A percentile compares a stretch with the other conserved stretches of the same genome.
phyloP scores from a whole-genome alignment of 208 protist genomes.

The Crithidia bombi region DNA sequence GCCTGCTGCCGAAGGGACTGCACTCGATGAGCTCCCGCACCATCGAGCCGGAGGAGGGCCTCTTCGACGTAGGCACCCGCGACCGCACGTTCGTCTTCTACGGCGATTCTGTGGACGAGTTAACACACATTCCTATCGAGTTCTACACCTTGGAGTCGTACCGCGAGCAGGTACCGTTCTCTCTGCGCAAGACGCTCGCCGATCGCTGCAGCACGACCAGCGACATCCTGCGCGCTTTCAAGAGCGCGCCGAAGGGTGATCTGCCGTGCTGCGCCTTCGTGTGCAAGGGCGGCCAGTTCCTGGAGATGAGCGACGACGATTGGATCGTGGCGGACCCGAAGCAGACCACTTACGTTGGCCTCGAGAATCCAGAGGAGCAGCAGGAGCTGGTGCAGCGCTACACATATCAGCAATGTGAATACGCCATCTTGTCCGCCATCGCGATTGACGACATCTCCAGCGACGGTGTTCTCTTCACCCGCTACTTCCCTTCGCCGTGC shows the following conservation, averaged over 20 bases:
- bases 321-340: constrained; percentile 86
- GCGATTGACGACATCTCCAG: constrained; percentile 90
- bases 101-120: constrained; percentile 72
- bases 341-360: constrained; percentile 64
- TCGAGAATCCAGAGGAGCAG: constrained; percentile 76
- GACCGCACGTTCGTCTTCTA: constrained; percentile 92
- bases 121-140: constrained; percentile 91
- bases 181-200: constrained; percentile 83
- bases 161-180: constrained; percentile 90
- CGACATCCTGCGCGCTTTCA: constrained; percentile 80
- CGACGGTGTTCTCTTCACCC: constrained; percentile 90
- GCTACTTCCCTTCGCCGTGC: constrained; percentile 92
- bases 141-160: constrained; percentile 94
- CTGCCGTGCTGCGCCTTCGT: constrained; percentile 83
- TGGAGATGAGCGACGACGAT: constrained; percentile 83
- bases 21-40: constrained; percentile 85
- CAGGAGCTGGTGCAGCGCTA: constrained; percentile 75
- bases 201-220: constrained; percentile 61
- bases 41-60: constrained; percentile 83
- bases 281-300: constrained; percentile 90
- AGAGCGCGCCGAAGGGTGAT: constrained; percentile 72
- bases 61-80: constrained; percentile 32
- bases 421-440: constrained; percentile 90
- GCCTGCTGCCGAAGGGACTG: constrained; percentile 85
- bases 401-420: constrained; percentile 90